These are phyloP conservation scores for Petunia hybrid DNA, from an alignment of 305 asterid genomes.

Conservation along the genomic window DNA sequence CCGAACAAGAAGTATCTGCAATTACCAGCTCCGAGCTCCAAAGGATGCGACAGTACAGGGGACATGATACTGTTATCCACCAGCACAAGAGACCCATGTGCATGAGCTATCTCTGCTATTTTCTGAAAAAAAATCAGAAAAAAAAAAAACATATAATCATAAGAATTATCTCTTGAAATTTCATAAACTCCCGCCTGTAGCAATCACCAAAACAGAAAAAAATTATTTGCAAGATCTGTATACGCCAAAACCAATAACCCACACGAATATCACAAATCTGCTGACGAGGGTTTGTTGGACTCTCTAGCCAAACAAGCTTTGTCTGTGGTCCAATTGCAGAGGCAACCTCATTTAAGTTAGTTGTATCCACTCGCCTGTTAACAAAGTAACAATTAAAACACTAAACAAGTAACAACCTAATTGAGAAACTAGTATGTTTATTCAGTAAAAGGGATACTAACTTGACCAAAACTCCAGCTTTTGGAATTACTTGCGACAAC, in stretches of 20 bases:
- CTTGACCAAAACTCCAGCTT: constrained; percentile 80
- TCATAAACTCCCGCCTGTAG: neutral
- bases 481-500: constrained; percentile 76
- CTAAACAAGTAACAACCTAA: neutral
- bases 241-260: constrained; percentile 35
- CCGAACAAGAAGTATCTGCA: neutral
- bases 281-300: constrained; percentile 93
- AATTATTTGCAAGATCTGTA: neutral
- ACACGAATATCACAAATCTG: constrained; percentile 86
- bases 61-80: constrained; percentile 98
- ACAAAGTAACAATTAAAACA: constrained; percentile 28
- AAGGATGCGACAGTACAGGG: constrained; percentile 75
- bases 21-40: constrained; percentile 91
- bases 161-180: neutral
- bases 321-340: constrained; percentile 70
- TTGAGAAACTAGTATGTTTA: neutral
- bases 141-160: neutral
- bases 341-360: constrained; percentile 73
- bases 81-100: constrained; percentile 81
- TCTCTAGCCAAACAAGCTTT: constrained; percentile 95
- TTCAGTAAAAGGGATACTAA: constrained; percentile 43
- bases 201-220: neutral
- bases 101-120: constrained; percentile 85
- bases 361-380: constrained; percentile 81
- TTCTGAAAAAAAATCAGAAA: constrained; percentile 51